These are phyloP conservation scores for Phytophthora citricola DNA, from an alignment of 352 stramenopile species.

Conservation along the genomic window DNA sequence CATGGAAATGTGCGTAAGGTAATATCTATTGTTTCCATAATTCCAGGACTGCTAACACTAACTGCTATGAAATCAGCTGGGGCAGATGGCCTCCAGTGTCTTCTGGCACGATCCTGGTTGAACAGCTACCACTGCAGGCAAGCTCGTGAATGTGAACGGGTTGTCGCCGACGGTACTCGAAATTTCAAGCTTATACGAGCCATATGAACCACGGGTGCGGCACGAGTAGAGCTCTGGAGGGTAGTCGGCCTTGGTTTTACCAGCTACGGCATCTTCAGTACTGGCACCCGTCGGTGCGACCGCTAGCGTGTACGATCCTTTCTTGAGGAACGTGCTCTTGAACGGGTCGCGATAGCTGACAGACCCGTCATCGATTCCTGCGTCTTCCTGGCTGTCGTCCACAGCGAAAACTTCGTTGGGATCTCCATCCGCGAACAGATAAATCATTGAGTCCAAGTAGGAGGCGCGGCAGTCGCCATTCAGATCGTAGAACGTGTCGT, in stretches of 20 bases:
- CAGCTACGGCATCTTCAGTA: conserved; percentile 30
- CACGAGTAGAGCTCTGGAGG: conserved; percentile 43
- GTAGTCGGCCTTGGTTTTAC: conserved; percentile 35
- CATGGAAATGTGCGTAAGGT: too few species aligned
- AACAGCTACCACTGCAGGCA: conserved; percentile 25
- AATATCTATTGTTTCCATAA: conserved; percentile 10
- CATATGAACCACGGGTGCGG: conserved; percentile 28
- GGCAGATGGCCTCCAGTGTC: conserved; percentile 27
- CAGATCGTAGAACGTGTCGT: conserved; percentile 59
- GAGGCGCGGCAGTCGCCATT: conserved; percentile 67
- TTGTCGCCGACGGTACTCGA: conserved; percentile 38
- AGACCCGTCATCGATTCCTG: conserved; percentile 50
- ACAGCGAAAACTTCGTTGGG: conserved; percentile 36
- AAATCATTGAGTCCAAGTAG: conserved; percentile 71
- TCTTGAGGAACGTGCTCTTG: conserved; percentile 55
- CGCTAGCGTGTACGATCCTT: conserved; percentile 52
- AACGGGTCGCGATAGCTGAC: conserved; percentile 61
- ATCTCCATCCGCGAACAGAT: conserved; percentile 52
- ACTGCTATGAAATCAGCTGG: conserved; percentile 4
- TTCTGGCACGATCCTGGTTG: conserved; percentile 28
- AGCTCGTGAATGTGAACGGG: conserved; percentile 28
- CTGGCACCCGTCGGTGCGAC: conserved; percentile 41
- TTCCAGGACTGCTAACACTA: neutral
- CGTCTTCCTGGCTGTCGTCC: conserved; percentile 43
- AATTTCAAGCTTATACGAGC: conserved; percentile 47